Base-by-base conservation (phyloP, 345 rosid genomes). In the Salix exigua region DNA sequence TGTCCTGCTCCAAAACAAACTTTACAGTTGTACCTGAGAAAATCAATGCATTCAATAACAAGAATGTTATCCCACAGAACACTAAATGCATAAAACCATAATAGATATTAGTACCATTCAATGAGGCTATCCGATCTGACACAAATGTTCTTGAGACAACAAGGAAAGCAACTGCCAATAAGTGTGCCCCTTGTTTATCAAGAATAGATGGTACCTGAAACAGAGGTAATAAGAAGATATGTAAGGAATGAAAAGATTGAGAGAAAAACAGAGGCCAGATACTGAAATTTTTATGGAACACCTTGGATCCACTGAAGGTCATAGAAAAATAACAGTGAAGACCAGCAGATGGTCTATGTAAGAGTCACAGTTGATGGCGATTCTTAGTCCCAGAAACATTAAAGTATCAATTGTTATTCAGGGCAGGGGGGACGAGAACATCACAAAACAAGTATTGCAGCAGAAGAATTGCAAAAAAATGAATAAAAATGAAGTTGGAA, bases 1-100 rank as follows among this genome's bases (percentile, higher is more conserved):
- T 96, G 83, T 96, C 91, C 86, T 96, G 99, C 90, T 96, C 97
- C 90, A 96, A 74, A 73, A 96, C 99, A 86, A 82, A 86, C 89
- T 91, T 94, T 79, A 96, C 95, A 72, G 99, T 96, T 76, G 96
- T 96, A 67, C 99, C 99, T 96, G 87, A 40, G 72, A 82, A 75
- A 78, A 51, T 53, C 73, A 38, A 80, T 40, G 65, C 62, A 76
- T 68, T 81, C 35, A 67, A 61, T 73, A 65, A 71, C 40, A 72
- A 60, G 16, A 77, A 75, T 58, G 62, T 48, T 35, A 78, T 8
- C 64, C 75, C 60, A 70, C 35, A 77, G 61, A 72, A 58, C 37
- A 72, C 23, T 42, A 65, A 42, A 77, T n/a, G 23, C 66, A 86
- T 66, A 68, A 30, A 66, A 23, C 48, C 62, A 48, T 67, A 67